A percentile compares a stretch with the other conserved stretches of the same genome.
Conservation (phyloP, 768 basidiomycete genomes). For the Kwoniella sp. region DNA sequence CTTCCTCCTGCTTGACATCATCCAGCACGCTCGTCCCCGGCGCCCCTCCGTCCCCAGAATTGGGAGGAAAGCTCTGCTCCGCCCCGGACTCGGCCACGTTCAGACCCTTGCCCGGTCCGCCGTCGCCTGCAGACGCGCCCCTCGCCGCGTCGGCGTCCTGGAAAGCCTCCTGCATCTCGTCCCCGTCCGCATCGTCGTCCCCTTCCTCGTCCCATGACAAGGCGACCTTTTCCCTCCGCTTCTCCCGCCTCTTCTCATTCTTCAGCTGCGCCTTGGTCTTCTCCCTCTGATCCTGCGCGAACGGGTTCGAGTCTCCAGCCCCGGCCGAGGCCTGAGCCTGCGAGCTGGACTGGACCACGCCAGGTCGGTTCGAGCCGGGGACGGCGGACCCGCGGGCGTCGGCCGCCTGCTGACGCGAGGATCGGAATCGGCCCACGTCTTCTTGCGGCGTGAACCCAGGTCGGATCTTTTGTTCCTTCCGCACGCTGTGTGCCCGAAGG, state of each 20-base stretch:
- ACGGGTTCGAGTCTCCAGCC: slow-evolving; percentile 12
- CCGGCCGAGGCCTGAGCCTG: background rate
- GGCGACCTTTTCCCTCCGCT: slow-evolving; percentile 64
- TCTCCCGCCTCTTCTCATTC: slow-evolving; percentile 76
- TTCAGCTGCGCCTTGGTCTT: slow-evolving; percentile 61
- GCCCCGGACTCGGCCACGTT: background rate
- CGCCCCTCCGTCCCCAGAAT: slow-evolving; percentile 7
- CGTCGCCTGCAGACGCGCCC: too few relatives aligned
- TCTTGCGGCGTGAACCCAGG: slow-evolving; percentile 94
- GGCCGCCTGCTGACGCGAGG: slow-evolving; percentile 56
- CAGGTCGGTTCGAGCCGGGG: slow-evolving; percentile 72
- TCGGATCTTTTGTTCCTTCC: slow-evolving; percentile 82
- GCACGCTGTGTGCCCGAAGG: too few relatives aligned
- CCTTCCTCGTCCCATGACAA: slow-evolving; percentile 61
- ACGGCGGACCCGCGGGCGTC: slow-evolving; percentile 59
- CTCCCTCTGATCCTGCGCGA: slow-evolving; percentile 15
- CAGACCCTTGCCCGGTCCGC: too few relatives aligned
- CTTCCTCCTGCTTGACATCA: background rate
- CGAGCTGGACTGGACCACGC: slow-evolving; percentile 29
- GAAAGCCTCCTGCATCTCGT: slow-evolving; percentile 39
- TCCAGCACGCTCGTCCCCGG: slow-evolving; percentile 10
- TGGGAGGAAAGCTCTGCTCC: slow-evolving; percentile 4
- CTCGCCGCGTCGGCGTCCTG: slow-evolving; percentile 30
- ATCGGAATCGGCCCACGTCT: slow-evolving; percentile 80
- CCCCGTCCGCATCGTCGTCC: slow-evolving; percentile 67